Conservation (phyloP, 2,329 filamentous ascomycete species). For the Cladophialophora exuberans region DNA sequence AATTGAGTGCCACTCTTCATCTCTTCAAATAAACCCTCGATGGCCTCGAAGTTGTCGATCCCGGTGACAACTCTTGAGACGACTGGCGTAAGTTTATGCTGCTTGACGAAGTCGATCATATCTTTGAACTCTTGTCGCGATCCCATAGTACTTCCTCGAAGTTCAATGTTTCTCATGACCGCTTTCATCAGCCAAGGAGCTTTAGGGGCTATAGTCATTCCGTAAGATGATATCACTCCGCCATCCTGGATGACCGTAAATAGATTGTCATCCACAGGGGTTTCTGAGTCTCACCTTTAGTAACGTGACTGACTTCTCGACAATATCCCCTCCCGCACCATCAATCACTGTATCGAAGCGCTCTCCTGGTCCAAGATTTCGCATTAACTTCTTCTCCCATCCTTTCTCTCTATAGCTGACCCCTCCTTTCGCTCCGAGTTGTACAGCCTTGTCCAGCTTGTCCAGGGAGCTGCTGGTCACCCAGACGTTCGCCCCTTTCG, state of each 20-base stretch:
- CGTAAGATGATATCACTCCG: constrained; percentile 80
- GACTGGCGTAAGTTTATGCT: constrained; percentile 74
- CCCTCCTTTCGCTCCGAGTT: constrained; percentile 76
- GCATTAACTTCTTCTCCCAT: constrained; percentile 77
- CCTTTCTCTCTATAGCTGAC: constrained; percentile 75
- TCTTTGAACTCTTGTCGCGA: constrained; percentile 83
- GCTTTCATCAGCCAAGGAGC: constrained; percentile 87
- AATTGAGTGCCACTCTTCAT: constrained; percentile 87
- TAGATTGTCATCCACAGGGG: not conserved
- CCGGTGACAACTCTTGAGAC: constrained; percentile 75
- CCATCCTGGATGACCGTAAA: constrained; percentile 56
- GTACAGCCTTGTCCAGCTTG: constrained; percentile 73
- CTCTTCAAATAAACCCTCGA: constrained; percentile 81
- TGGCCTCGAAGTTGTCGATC: constrained; percentile 66
- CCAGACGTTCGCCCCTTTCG: constrained; percentile 73
- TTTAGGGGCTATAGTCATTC: constrained; percentile 84
- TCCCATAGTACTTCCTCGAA: constrained; percentile 87
- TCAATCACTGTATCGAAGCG: constrained; percentile 84
- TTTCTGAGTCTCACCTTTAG: constrained; percentile 65
- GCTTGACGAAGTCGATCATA: constrained; percentile 80
- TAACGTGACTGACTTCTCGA: constrained; percentile 68
- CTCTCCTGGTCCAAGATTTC: constrained; percentile 61
- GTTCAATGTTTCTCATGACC: constrained; percentile 83
- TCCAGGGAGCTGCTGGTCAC: constrained; percentile 74
- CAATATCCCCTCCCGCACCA: constrained; percentile 83